These are phyloP conservation scores for Thelephora ganbajun DNA, from an alignment of 768 basidiomycete genomes.

Conservation along the genomic window DNA sequence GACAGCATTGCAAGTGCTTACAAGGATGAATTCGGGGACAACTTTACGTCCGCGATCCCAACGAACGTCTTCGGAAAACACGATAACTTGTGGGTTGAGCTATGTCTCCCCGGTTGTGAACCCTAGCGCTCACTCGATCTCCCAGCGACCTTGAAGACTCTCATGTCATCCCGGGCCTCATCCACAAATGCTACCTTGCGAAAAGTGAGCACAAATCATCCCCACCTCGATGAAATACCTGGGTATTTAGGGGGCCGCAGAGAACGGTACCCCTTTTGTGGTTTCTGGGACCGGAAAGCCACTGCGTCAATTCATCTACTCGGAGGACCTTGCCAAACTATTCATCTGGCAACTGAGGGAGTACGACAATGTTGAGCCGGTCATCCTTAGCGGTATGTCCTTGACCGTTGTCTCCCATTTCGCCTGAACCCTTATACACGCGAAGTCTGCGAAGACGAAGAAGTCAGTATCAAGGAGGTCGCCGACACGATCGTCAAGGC, in stretches of 20 bases:
- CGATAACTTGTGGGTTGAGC: conserved; percentile 68
- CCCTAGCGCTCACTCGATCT: neutral
- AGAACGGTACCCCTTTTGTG: conserved; percentile 74
- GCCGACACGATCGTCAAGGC: conserved; percentile 85
- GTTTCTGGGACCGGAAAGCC: conserved; percentile 89
- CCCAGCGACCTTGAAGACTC: conserved; percentile 73
- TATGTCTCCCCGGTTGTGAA: neutral
- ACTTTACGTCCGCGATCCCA: conserved; percentile 93
- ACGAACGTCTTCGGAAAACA: conserved; percentile 94
- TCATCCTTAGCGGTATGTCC: conserved; percentile 75
- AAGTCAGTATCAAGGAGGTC: conserved; percentile 84
- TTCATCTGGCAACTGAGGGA: conserved; percentile 89
- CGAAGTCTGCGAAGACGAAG: conserved; percentile 82
- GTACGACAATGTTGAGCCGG: conserved; percentile 84
- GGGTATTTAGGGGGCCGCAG: conserved; percentile 18
- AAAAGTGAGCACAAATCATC: conserved; percentile 42
- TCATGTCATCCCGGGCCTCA: conserved; percentile 89
- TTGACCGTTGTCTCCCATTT: neutral
- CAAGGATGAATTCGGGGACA: conserved; percentile 88
- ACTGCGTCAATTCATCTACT: conserved; percentile 95
- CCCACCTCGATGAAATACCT: neutral
- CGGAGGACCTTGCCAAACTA: conserved; percentile 86
- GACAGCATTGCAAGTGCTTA: conserved; percentile 50
- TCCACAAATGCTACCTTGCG: conserved; percentile 87
- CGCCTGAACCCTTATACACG: neutral